Conservation (phyloP, 352 stramenopile species). For the Phytophthora citrophthora region DNA sequence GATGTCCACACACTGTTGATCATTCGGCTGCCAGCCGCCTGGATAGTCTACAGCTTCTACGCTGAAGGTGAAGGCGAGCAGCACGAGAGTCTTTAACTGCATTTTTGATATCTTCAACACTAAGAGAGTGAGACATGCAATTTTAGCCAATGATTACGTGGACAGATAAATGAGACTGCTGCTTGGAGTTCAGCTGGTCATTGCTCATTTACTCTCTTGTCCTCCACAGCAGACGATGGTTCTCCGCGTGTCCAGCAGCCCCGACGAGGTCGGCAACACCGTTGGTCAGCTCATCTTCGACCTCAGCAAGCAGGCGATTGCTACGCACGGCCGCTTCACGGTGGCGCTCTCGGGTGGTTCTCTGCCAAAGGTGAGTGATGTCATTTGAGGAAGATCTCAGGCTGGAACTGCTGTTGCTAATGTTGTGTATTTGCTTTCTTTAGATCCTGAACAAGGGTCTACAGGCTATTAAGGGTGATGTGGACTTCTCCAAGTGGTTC, state of each 20-base stretch:
- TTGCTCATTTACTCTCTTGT: slow-evolving; percentile 15
- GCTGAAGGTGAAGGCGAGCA: slow-evolving; percentile 7
- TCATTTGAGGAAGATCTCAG: too few relatives aligned
- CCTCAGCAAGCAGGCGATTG: slow-evolving; percentile 70
- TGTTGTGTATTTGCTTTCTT: neutral
- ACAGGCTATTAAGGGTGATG: slow-evolving; percentile 67
- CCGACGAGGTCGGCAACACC: slow-evolving; percentile 64
- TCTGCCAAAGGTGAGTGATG: slow-evolving; percentile 65
- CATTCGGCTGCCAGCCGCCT: slow-evolving; percentile 40
- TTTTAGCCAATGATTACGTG: slow-evolving; percentile 28
- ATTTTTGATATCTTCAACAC: slow-evolving; percentile 3
- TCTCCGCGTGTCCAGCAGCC: slow-evolving; percentile 56
- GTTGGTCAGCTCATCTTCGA: slow-evolving; percentile 74
- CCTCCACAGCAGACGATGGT: slow-evolving; percentile 38
- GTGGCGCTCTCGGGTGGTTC: slow-evolving; percentile 90
- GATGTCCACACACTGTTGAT: slow-evolving; percentile 54
- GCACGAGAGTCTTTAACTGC: neutral
- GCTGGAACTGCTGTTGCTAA: neutral
- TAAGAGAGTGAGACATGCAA: neutral
- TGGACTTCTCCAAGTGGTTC: slow-evolving; percentile 97
- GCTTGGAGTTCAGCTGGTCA: slow-evolving; percentile 8
- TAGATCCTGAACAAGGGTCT: slow-evolving; percentile 88
- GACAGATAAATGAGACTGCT: slow-evolving; percentile 4
- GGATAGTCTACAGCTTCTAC: slow-evolving; percentile 42
- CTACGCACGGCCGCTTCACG: slow-evolving; percentile 67